phyloP scores from a whole-genome alignment of 1,139 yeast genomes.

The Ogataea hybrid region DNA sequence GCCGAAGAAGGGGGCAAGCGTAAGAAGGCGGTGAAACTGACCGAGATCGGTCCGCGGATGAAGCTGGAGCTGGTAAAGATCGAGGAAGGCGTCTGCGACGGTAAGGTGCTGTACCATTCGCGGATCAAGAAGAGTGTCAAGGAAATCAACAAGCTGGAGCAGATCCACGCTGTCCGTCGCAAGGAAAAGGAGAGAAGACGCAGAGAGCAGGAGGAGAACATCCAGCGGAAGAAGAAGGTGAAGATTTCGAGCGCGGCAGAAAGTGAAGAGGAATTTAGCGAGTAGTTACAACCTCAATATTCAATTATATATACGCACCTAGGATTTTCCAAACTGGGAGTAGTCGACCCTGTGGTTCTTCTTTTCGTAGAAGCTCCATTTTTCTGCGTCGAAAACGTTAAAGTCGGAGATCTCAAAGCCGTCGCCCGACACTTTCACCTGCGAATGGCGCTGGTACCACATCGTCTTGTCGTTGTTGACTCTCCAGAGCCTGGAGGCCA shows the following conservation, averaged over 20 bases:
- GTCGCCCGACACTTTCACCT: slow-evolving; percentile 36
- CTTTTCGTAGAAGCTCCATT: slow-evolving; percentile 36
- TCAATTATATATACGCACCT: slow-evolving; percentile 4
- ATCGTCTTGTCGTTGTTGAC: slow-evolving; percentile 31
- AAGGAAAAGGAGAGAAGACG: slow-evolving; percentile 70
- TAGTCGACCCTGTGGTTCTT: slow-evolving; percentile 27
- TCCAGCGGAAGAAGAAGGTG: slow-evolving; percentile 69
- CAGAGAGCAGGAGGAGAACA: slow-evolving; percentile 75
- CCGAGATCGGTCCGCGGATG: slow-evolving; percentile 93
- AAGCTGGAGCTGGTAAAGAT: slow-evolving; percentile 75
- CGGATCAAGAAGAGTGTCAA: slow-evolving; percentile 57
- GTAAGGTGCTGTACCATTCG: slow-evolving; percentile 85
- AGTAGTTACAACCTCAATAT: not conserved
- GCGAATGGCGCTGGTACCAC: slow-evolving; percentile 41
- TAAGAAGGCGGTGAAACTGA: slow-evolving; percentile 87
- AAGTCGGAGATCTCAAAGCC: slow-evolving; percentile 40
- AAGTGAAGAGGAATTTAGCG: slow-evolving; percentile 5
- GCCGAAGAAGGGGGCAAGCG: slow-evolving; percentile 34
- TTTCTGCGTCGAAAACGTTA: slow-evolving; percentile 40
- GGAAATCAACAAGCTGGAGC: slow-evolving; percentile 63
- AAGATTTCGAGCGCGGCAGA: slow-evolving; percentile 40
- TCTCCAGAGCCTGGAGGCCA: slow-evolving; percentile 36
- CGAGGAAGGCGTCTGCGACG: slow-evolving; percentile 86
- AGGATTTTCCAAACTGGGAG: slow-evolving; percentile 15
- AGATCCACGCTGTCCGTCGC: slow-evolving; percentile 60